Conservation (phyloP, 1,284 basidiomycete genomes). For the Apiotrichum gracile region DNA sequence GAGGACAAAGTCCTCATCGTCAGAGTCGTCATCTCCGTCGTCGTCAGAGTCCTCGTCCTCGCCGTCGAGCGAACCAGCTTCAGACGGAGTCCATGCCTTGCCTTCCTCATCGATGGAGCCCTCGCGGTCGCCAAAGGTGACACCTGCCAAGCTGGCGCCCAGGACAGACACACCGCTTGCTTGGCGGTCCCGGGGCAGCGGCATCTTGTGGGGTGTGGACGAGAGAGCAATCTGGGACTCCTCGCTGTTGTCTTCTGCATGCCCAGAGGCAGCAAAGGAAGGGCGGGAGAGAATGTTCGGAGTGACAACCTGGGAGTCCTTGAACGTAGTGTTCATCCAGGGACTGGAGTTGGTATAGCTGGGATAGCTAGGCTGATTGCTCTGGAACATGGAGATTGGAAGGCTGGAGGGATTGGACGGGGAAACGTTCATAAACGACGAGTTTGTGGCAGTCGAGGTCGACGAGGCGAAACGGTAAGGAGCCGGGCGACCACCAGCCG, state of each 20-base stretch:
- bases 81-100: constrained; percentile 9
- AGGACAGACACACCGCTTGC: constrained; percentile 25
- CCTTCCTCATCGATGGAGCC: constrained; percentile 8
- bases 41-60: constrained; percentile 18
- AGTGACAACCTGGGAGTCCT: constrained; percentile 4
- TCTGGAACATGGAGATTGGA: constrained; percentile 18
- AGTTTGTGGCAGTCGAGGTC: constrained; percentile 23
- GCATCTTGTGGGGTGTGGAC: constrained; percentile 18
- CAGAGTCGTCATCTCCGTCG: constrained; percentile 13
- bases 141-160: constrained; percentile 39
- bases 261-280: background rate
- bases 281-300: constrained; percentile 14
- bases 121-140: constrained; percentile 29
- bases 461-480: constrained; percentile 20
- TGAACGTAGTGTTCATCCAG: background rate
- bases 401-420: constrained; percentile 13
- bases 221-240: constrained; percentile 28
- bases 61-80: constrained; percentile 7
- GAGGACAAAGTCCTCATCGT: constrained; percentile 19
- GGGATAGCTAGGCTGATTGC: background rate
- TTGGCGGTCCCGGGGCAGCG: constrained; percentile 12
- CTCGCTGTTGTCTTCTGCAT: constrained; percentile 2
- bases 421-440: constrained; percentile 19
- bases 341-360: background rate
- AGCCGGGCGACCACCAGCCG: background rate